These are phyloP conservation scores for Diaporthe sp. DNA, from an alignment of 2,329 filamentous ascomycete species.

Conservation along the genomic window DNA sequence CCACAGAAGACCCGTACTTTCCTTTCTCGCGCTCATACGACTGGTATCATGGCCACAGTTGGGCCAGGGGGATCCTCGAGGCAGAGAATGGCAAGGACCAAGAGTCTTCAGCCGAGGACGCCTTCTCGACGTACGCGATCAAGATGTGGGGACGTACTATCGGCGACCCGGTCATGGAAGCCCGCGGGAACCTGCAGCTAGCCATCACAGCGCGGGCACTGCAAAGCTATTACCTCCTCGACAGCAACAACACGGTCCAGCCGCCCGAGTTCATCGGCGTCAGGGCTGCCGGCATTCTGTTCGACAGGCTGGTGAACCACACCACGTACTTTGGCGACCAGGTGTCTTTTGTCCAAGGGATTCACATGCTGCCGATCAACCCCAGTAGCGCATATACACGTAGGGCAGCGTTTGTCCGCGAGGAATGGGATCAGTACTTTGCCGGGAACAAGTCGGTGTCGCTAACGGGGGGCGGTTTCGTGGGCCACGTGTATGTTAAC, in stretches of 20 bases:
- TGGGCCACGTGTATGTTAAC: background rate
- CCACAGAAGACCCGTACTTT: constrained; percentile 47
- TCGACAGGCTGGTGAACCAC: constrained; percentile 46
- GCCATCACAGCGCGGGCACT: constrained; percentile 45
- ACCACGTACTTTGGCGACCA: constrained; percentile 44
- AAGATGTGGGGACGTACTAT: constrained; percentile 47
- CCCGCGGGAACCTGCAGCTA: constrained; percentile 46
- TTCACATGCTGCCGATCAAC: constrained; percentile 44
- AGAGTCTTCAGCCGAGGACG: constrained; percentile 47
- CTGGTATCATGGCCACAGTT: constrained; percentile 49
- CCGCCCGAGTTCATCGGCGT: constrained; percentile 42
- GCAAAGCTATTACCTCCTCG: constrained; percentile 47
- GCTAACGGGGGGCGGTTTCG: constrained; percentile 1
- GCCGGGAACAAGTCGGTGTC: constrained; percentile 4
- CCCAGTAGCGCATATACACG: constrained; percentile 29
- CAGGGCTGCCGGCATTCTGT: constrained; percentile 45
- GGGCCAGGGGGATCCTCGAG: constrained; percentile 48
- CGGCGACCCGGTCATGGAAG: constrained; percentile 45
- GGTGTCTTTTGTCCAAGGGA: constrained; percentile 42
- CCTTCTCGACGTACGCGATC: constrained; percentile 47
- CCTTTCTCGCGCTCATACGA: constrained; percentile 47
- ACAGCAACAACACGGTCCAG: constrained; percentile 46
- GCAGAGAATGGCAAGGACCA: constrained; percentile 47
- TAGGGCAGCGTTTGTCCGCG: background rate
- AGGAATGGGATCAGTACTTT: constrained; percentile 19